phyloP scores from a whole-genome alignment of 2,329 filamentous ascomycete species.

The Botrytis medusae region DNA sequence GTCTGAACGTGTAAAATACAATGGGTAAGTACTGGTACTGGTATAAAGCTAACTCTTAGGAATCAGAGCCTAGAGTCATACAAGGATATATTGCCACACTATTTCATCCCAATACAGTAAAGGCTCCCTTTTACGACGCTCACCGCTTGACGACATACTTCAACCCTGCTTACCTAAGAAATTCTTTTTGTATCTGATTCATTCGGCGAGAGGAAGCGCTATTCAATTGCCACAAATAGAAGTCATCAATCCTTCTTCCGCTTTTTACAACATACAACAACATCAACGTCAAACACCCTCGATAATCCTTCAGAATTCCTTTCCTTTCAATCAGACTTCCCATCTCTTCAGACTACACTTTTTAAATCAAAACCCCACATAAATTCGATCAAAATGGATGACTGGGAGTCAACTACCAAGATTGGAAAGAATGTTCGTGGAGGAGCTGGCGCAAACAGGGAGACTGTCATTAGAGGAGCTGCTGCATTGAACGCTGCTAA shows the following conservation, averaged over 20 bases:
- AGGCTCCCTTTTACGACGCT: not conserved
- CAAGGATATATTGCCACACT: slow-evolving; percentile 6
- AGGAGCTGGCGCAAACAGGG: slow-evolving; percentile 61
- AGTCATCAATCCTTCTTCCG: slow-evolving; percentile 10
- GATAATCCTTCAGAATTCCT: not conserved
- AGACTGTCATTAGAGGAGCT: slow-evolving; percentile 88
- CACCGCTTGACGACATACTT: slow-evolving; percentile 11
- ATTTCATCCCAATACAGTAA: not conserved
- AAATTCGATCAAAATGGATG: slow-evolving; percentile 52
- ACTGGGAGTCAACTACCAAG: slow-evolving; percentile 89
- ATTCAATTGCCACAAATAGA: slow-evolving; percentile 19
- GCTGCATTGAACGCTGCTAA: slow-evolving; percentile 83
- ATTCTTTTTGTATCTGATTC: slow-evolving; percentile 24
- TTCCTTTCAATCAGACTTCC: not conserved
- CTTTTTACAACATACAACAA: slow-evolving; percentile 6
- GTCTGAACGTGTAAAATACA: not conserved
- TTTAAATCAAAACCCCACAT: not conserved
- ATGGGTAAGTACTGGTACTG: not conserved
- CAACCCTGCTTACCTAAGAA: slow-evolving; percentile 4
- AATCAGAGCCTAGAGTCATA: slow-evolving; percentile 10
- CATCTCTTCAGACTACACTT: not conserved
- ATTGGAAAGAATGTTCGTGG: slow-evolving; percentile 84
- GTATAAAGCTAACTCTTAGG: not conserved
- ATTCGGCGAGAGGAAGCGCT: slow-evolving; percentile 19
- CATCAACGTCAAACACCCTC: slow-evolving; percentile 1